Conservation (phyloP, 805 yeast genomes). For the Saccharomyces paradoxus region DNA sequence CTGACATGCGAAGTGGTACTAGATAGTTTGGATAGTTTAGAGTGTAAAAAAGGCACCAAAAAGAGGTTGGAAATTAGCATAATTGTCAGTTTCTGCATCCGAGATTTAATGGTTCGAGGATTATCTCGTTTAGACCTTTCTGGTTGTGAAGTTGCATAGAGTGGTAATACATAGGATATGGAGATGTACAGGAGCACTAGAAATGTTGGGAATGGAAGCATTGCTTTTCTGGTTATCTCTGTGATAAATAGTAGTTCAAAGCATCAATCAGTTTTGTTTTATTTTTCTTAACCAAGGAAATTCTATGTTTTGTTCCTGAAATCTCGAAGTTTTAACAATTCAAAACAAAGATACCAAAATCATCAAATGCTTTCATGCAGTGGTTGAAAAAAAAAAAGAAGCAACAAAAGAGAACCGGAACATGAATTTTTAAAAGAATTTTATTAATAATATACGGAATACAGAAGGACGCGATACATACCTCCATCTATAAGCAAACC, state of each 20-base stretch:
- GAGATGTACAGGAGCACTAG: constrained; percentile 18
- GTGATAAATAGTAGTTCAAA: background rate
- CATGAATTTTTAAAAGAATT: background rate
- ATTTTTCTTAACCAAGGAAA: background rate
- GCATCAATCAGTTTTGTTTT: background rate
- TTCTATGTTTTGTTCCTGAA: background rate
- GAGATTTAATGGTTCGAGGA: constrained; percentile 14
- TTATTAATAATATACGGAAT: background rate
- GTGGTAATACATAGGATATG: constrained; percentile 21
- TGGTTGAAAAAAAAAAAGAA: background rate
- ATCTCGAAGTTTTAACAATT: background rate
- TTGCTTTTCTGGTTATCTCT: background rate
- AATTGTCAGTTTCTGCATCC: constrained; percentile 15
- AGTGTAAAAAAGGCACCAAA: constrained; percentile 14
- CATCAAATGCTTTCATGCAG: background rate
- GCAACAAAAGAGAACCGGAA: background rate
- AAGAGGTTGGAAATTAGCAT: constrained; percentile 13
- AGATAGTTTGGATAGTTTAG: background rate
- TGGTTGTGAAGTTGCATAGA: constrained; percentile 14
- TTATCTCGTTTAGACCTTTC: constrained; percentile 23
- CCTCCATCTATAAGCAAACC: background rate
- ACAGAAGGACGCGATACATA: background rate
- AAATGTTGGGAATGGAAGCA: background rate
- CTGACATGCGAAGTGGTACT: background rate
- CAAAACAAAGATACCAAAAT: background rate